Evolutionary conservation across 2,329 filamentous ascomycete species (phyloP).

Genomic region (Fusarium tjaetaba): DNA sequence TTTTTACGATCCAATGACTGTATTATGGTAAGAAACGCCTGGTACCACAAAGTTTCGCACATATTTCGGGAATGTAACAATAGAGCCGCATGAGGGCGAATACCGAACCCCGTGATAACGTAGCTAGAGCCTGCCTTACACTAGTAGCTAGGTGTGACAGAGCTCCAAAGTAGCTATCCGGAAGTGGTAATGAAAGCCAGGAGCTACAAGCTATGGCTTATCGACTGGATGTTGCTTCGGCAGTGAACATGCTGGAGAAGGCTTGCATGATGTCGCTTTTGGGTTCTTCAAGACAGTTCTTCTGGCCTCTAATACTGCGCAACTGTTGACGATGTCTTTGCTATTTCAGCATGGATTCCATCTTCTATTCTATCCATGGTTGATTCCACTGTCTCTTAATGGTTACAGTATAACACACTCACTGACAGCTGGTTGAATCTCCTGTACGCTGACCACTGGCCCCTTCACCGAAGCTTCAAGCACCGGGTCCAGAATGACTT

Average conservation of each 20-base stretch:
- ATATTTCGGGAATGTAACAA: neutral
- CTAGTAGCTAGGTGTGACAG: neutral
- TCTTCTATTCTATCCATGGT: neutral
- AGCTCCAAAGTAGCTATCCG: neutral
- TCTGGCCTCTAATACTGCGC: no score
- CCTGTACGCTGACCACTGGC: neutral
- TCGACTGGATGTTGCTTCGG: neutral
- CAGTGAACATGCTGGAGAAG: neutral
- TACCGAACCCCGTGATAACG: neutral
- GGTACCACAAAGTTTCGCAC: neutral
- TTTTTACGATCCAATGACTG: no score
- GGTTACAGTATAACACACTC: constrained; percentile 3
- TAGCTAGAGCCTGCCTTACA: neutral
- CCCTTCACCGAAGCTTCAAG: neutral
- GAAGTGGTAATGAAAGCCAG: neutral
- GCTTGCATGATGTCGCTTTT: neutral
- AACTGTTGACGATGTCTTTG: accelerated
- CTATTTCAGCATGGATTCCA: neutral
- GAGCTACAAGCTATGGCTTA: neutral
- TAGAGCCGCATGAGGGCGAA: neutral
- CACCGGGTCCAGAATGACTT: neutral
- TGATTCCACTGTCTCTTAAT: accelerated
- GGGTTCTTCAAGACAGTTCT: neutral
- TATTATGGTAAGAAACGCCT: accelerated
- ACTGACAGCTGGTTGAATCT: neutral